Evolutionary conservation across 306 rosid genomes (phyloP).

Genomic region (Medicago ruthenica): DNA sequence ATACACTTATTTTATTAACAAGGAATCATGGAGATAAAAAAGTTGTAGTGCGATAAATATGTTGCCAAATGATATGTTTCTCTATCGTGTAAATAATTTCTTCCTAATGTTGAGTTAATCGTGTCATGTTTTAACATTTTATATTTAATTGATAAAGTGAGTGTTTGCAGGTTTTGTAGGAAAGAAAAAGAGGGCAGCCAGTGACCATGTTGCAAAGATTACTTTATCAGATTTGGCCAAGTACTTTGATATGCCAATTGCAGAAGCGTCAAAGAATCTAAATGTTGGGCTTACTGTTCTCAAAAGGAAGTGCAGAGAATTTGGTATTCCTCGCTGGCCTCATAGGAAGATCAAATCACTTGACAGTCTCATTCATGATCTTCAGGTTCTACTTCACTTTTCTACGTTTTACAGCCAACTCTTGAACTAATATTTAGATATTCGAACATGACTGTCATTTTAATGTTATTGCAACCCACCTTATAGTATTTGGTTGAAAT

Average conservation of each 20-base stretch:
- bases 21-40: slow-evolving; percentile 14
- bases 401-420: slow-evolving; percentile 9
- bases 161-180: slow-evolving; percentile 54
- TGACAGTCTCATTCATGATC: slow-evolving; percentile 83
- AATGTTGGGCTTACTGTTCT: slow-evolving; percentile 88
- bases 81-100: background rate
- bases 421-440: slow-evolving; percentile 24
- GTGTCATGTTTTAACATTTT: slow-evolving; percentile 36
- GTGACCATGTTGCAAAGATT: slow-evolving; percentile 66
- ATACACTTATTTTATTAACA: slow-evolving; percentile 9
- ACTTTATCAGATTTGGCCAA: slow-evolving; percentile 78
- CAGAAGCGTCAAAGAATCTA: slow-evolving; percentile 78
- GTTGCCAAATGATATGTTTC: slow-evolving; percentile 27
- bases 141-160: slow-evolving; percentile 50
- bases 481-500: background rate
- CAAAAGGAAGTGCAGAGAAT: slow-evolving; percentile 89
- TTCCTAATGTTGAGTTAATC: slow-evolving; percentile 40
- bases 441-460: slow-evolving; percentile 20
- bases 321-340: slow-evolving; percentile 95
- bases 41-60: slow-evolving; percentile 6
- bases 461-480: background rate
- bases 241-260: slow-evolving; percentile 82
- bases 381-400: slow-evolving; percentile 64
- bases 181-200: slow-evolving; percentile 80
- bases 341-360: slow-evolving; percentile 95